Conservation (phyloP, 495 filamentous ascomycete species). For the Podospora comata region DNA sequence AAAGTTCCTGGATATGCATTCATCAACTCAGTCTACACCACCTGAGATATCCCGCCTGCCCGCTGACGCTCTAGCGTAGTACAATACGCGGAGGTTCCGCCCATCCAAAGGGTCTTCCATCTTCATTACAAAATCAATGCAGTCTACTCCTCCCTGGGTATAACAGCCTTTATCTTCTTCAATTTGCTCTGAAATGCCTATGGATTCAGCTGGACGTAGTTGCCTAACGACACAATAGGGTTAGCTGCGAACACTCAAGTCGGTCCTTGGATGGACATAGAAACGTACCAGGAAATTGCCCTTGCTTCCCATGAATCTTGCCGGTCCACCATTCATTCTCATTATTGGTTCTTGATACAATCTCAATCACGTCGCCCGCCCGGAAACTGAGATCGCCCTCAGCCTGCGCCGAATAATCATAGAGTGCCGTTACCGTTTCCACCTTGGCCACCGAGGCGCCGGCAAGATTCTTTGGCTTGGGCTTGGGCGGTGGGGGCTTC, state of each 20-base stretch:
- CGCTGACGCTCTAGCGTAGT: background rate
- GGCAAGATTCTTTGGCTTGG: conserved; percentile 75
- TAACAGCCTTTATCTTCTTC: background rate
- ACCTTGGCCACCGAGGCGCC: conserved; percentile 48
- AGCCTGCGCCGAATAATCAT: conserved; percentile 95
- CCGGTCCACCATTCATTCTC: conserved; percentile 98
- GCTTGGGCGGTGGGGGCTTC: conserved; percentile 76
- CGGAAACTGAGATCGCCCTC: conserved; percentile 92
- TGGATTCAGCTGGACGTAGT: conserved; percentile 43
- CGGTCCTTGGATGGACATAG: background rate
- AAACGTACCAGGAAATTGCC: conserved; percentile 89
- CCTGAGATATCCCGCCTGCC: background rate
- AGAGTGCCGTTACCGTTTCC: conserved; percentile 80
- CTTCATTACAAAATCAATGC: background rate
- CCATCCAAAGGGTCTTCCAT: background rate
- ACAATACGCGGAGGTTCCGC: background rate
- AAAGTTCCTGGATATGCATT: background rate
- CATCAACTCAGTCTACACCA: background rate
- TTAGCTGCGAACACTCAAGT: conserved; percentile 14
- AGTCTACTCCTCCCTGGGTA: background rate
- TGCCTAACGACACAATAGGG: conserved; percentile 29
- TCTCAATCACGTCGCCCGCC: conserved; percentile 88
- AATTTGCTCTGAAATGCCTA: conserved; percentile 10
- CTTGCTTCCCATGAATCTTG: conserved; percentile 67
- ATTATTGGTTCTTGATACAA: conserved; percentile 72